Evolutionary conservation across 2,329 filamentous ascomycete genomes (phyloP).

Genomic region (Hypoxylon sp.): DNA sequence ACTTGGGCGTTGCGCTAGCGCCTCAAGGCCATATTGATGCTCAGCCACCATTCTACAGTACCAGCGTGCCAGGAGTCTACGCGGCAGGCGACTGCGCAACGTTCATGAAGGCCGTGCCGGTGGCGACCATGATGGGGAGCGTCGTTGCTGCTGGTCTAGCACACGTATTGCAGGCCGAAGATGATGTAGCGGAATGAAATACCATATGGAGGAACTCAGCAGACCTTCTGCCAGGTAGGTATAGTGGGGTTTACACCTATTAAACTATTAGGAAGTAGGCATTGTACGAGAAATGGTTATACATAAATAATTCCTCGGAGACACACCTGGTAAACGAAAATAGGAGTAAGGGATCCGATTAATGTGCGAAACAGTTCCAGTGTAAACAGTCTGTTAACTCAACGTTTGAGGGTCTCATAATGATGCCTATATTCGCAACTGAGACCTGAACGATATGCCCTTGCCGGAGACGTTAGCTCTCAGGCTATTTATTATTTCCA

Average conservation of each 20-base stretch:
- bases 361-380: background rate
- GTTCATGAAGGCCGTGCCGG: conserved; percentile 47
- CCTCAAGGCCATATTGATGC: conserved; percentile 61
- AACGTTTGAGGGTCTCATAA: background rate
- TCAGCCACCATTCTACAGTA: conserved; percentile 63
- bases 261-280: background rate
- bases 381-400: background rate
- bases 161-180: conserved; percentile 46
- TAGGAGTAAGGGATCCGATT: background rate
- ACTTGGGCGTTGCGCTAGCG: conserved; percentile 61
- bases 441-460: background rate
- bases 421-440: background rate
- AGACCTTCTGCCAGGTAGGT: no score
- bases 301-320: background rate
- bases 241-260: background rate
- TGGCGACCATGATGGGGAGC: conserved; percentile 50
- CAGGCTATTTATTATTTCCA: background rate
- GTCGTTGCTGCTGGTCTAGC: conserved; percentile 45
- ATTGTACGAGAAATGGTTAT: background rate
- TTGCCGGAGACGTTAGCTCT: background rate
- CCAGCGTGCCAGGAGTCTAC: conserved; percentile 66
- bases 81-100: conserved; percentile 66
- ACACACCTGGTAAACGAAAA: background rate
- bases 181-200: conserved; percentile 44
- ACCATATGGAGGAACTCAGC: background rate